phyloP scores from a whole-genome alignment of 169 alveolate species.

The Cryptosporidium tyzzeri region DNA sequence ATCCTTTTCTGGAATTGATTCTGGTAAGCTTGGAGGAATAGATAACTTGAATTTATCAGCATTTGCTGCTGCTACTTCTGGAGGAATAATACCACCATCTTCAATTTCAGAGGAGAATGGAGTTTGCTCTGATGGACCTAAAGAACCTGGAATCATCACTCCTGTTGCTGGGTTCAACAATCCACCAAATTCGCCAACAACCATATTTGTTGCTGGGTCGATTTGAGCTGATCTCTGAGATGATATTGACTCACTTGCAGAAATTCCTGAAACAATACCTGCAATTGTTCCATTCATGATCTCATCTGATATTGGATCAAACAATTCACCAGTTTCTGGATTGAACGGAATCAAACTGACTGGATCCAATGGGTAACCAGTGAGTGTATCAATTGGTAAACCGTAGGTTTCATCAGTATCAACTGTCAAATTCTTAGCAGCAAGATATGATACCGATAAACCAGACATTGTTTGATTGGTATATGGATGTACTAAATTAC shows the following conservation, averaged over 20 bases:
- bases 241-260: not conserved
- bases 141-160: constrained; percentile 40
- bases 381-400: constrained; percentile 62
- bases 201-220: constrained; percentile 62
- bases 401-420: constrained; percentile 56
- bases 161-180: constrained; percentile 52
- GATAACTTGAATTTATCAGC: constrained; percentile 58
- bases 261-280: constrained; percentile 57
- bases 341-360: constrained; percentile 49
- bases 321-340: constrained; percentile 50
- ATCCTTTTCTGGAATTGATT: constrained; percentile 19
- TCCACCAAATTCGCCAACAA: constrained; percentile 32
- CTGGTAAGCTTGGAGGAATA: constrained; percentile 34
- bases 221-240: not conserved
- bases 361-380: constrained; percentile 69
- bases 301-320: constrained; percentile 38
- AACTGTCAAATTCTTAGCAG: constrained; percentile 17
- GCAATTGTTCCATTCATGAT: constrained; percentile 32
- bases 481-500: constrained; percentile 49
- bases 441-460: constrained; percentile 25
- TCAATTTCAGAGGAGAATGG: constrained; percentile 12
- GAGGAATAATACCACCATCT: constrained; percentile 72
- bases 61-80: constrained; percentile 55
- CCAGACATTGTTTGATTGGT: constrained; percentile 45
- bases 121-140: constrained; percentile 38